phyloP scores from a whole-genome alignment of 108 stramenopile species.

The Skeletonema potamos region DNA sequence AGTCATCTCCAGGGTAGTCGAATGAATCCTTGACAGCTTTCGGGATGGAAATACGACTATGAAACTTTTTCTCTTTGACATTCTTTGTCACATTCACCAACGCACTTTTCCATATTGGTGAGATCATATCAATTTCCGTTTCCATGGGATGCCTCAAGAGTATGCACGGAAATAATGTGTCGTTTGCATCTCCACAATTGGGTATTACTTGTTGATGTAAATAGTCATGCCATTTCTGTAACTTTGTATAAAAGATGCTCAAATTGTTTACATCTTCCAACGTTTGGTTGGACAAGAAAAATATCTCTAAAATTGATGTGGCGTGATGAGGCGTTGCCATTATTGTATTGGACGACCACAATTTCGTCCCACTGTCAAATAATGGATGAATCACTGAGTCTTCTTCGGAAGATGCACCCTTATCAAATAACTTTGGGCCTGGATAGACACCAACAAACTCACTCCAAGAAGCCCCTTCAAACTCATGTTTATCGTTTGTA shows the following conservation, averaged over 20 bases:
- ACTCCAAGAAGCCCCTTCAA: slow-evolving; percentile 24
- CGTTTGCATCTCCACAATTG: slow-evolving; percentile 15
- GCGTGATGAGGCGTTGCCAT: slow-evolving; percentile 43
- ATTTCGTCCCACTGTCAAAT: background rate
- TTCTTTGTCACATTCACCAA: slow-evolving; percentile 26
- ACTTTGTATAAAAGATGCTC: slow-evolving; percentile 16
- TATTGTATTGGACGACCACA: slow-evolving; percentile 40
- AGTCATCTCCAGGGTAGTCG: slow-evolving; percentile 45
- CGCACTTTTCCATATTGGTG: slow-evolving; percentile 34
- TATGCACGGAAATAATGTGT: slow-evolving; percentile 4
- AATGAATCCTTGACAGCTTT: slow-evolving; percentile 34
- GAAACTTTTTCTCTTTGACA: slow-evolving; percentile 24
- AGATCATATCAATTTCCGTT: slow-evolving; percentile 40
- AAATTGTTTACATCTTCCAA: slow-evolving; percentile 26
- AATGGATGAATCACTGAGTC: background rate
- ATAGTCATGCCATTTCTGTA: slow-evolving; percentile 32
- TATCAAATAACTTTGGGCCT: slow-evolving; percentile 31
- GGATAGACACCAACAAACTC: slow-evolving; percentile 37
- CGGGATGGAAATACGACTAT: slow-evolving; percentile 29
- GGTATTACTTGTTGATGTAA: slow-evolving; percentile 17
- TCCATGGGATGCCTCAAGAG: slow-evolving; percentile 56
- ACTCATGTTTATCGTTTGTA: background rate
- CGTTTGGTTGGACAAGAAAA: slow-evolving; percentile 48
- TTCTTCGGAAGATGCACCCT: background rate
- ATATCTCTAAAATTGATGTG: slow-evolving; percentile 34